These are phyloP conservation scores for Rhododendron simsii DNA, from an alignment of 148 eudicot species.

Conservation along the genomic window DNA sequence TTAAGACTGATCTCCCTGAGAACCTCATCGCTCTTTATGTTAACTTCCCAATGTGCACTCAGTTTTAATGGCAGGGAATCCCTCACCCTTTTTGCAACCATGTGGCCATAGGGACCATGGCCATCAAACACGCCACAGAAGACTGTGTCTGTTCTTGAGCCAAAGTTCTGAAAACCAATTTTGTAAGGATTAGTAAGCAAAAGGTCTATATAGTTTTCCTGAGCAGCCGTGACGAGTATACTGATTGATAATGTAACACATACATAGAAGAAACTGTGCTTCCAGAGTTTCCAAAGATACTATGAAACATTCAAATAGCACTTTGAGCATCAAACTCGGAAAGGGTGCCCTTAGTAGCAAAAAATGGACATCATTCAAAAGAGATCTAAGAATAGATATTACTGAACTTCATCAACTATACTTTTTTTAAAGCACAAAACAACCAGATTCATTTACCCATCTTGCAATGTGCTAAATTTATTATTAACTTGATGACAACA, in stretches of 20 bases:
- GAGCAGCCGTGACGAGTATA: neutral
- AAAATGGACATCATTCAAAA: neutral
- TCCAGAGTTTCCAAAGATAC: neutral
- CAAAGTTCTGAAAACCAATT: slow-evolving; percentile 64
- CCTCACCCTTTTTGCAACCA: slow-evolving; percentile 90
- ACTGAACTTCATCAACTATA: neutral
- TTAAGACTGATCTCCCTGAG: slow-evolving; percentile 56
- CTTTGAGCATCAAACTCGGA: neutral
- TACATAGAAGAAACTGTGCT: neutral
- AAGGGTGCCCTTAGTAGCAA: neutral
- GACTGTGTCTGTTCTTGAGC: slow-evolving; percentile 68
- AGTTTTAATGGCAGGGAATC: slow-evolving; percentile 86
- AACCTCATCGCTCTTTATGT: slow-evolving; percentile 54
- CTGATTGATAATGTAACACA: neutral
- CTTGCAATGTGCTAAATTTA: neutral
- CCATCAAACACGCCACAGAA: slow-evolving; percentile 97
- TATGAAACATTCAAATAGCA: neutral
- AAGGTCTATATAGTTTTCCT: neutral
- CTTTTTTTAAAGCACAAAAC: neutral
- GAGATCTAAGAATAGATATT: neutral
- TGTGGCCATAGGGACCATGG: slow-evolving; percentile 93
- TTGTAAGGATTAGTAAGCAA: neutral
- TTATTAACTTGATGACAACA: neutral
- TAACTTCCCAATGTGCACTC: slow-evolving; percentile 76
- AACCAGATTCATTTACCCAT: neutral